Base-by-base conservation (phyloP, 345 rosid species). In the Lepidium sativum region DNA sequence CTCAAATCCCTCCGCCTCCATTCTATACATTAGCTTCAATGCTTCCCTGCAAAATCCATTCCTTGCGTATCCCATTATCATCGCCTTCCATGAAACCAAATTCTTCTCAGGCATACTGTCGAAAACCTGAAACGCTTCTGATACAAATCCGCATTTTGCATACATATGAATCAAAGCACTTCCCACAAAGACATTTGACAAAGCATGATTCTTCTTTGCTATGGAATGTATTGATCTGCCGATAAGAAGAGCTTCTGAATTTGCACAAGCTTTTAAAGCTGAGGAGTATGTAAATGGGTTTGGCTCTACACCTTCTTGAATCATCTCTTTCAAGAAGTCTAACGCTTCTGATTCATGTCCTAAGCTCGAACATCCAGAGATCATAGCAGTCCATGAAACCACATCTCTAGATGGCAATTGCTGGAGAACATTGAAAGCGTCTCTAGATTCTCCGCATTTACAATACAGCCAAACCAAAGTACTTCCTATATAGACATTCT, bases 361-460 rank as follows among this genome's bases (percentile, higher is more conserved):
- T 12, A 85, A 79, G 73, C 77, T 50, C 6, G 91, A 80, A 70
- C 81, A 83, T 44, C 98, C 91, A 40, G 96, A 92, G 59, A 92
- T 92, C 77, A 89, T 84, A 32, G 98, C 89, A 3, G 97, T 89
- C 98, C 97, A 92, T 5, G 97, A 89, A 60, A 89, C 89, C 60
- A 84, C 97, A 69, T 87, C 90, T 78, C 84, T 78, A 45, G 77
- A 76, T 4, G 92, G 88, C 80, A 89, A 79, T 47, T 84, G 88
- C 41, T 78, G 87, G 23, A 89, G 82, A 65, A 92, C 89, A 56
- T 72, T 81, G 52, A 70, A 85, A 45, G 96, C 94, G 29, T 52
- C 60, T 6, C 68, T 59, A 64, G 83, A 85, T 68, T 80, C 80
- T 68, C 91, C 82, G 40, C 87, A 84, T 83, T 84, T 92, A 56